Evolutionary conservation across 345 rosid genomes (phyloP).

Genomic region (Nasturtium officinale): DNA sequence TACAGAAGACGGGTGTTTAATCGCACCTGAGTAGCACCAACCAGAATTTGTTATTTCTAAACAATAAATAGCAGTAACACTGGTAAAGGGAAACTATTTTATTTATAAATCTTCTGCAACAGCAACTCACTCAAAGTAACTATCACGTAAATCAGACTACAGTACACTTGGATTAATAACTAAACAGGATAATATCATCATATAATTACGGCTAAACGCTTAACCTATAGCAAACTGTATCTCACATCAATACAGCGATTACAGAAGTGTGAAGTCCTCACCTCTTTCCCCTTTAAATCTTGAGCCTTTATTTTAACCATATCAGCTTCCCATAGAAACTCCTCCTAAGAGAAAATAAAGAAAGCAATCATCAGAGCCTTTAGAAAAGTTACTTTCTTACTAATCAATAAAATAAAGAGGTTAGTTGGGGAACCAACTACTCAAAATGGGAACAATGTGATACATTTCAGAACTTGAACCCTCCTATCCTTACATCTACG

Average conservation of each 20-base stretch:
- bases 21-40: constrained; percentile 71
- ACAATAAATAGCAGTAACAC: constrained; percentile 32
- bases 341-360: constrained; percentile 64
- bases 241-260: constrained; percentile 26
- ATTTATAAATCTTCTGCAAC: constrained; percentile 13
- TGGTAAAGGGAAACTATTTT: constrained; percentile 3
- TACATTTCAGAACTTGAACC: constrained; percentile 3
- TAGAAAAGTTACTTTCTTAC: constrained; percentile 17
- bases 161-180: constrained; percentile 24
- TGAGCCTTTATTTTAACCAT: constrained; percentile 97
- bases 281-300: constrained; percentile 99
- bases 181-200: constrained; percentile 15
- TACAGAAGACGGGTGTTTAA: constrained; percentile 96
- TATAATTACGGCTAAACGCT: not conserved
- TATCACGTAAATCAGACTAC: constrained; percentile 22
- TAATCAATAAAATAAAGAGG: constrained; percentile 18
- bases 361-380: constrained; percentile 23
- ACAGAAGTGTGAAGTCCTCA: constrained; percentile 44
- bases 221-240: constrained; percentile 14
- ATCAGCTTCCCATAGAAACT: constrained; percentile 95
- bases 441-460: constrained; percentile 1
- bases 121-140: constrained; percentile 24
- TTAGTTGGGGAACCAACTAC: constrained; percentile 17
- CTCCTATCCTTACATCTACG: constrained; percentile 10
- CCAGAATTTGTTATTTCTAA: constrained; percentile 34